Evolutionary conservation across 208 protist species (phyloP), one percentile per base, ranked within the genome.

Genomic region (Trypanosoma platydactyli): DNA sequence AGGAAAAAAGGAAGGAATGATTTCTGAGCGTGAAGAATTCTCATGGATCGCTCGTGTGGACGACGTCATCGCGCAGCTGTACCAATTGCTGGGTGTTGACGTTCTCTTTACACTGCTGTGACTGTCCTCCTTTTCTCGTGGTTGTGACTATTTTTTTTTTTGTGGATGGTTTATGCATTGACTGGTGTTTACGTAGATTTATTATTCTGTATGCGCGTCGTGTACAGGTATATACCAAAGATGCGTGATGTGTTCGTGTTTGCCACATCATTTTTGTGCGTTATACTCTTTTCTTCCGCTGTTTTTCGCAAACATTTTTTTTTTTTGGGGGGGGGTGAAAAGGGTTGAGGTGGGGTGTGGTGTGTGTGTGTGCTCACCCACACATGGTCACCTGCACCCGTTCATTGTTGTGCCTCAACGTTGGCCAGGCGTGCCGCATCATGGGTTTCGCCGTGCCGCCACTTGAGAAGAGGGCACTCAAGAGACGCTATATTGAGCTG

Each of bases 401-500:
- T 12, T 18, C 59, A 50, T 46, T 58, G 16, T 75, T 66, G 13
- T 72, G 63, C 58, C 76, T 94, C 76, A 62, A 76, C 24, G 73
- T 91, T 33, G 68, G 78, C 5, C 64, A 71, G 41, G 88, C 88
- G 24, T 94, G 88, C 64, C 71, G 69, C 12, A 62, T 76, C 27
- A 79, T 94, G 68, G 78, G 80, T 45, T 88, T 91, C 52, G 63
- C 73, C 30, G 60, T 69, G 5, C 84, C 83, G 25, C 88, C 88
- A 0, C 64, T 75, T 15, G 79, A 77, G 27, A 82, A 83, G 48
- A 61, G 62, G 50, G 77, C 81, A 16, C 77, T 95, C 22, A 89
- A 87, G 66, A 82, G 77, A 65, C 77, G 77, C 24, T 95, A 88
- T 51, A 53, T 92, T 11, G 66, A 82, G 59, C 73, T 93, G 33